These are phyloP conservation scores for Trametes cinnabarina DNA, from an alignment of 768 basidiomycete genomes.

Conservation along the genomic window DNA sequence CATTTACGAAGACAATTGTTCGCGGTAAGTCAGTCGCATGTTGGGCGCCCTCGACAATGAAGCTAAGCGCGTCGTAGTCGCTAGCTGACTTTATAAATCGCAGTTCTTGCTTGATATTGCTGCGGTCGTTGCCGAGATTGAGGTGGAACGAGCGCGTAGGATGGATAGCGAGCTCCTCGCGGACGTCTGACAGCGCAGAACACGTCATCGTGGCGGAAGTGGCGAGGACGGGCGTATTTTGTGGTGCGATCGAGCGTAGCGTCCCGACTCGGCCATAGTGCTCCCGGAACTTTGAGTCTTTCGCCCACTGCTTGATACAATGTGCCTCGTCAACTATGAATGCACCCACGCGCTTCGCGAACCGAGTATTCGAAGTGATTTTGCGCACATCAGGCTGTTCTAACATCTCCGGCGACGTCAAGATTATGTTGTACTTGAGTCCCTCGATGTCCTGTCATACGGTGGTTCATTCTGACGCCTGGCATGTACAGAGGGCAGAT, in stretches of 20 bases:
- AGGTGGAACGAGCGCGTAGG: slow-evolving; percentile 27
- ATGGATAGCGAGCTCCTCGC: slow-evolving; percentile 26
- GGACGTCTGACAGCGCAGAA: neutral
- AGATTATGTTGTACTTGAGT: neutral
- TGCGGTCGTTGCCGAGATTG: slow-evolving; percentile 38
- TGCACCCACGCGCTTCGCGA: neutral
- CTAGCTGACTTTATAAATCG: slow-evolving; percentile 19
- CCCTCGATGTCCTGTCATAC: neutral
- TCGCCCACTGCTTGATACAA: neutral
- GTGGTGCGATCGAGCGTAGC: too few relatives aligned
- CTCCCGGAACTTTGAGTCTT: neutral
- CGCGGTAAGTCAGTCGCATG: too few relatives aligned
- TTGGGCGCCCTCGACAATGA: neutral
- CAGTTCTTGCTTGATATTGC: slow-evolving; percentile 33
- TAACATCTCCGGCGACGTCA: neutral
- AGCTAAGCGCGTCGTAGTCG: neutral
- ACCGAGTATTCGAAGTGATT: neutral
- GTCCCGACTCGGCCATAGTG: neutral
- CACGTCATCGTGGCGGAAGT: too few relatives aligned
- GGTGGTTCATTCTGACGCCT: too few relatives aligned
- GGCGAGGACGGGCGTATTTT: too few relatives aligned
- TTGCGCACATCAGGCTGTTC: neutral
- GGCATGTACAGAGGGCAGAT: too few relatives aligned
- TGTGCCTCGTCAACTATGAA: neutral
- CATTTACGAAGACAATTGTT: too few relatives aligned